Base-by-base conservation (phyloP, 257 asterid genomes). In the Solanum arcanum region DNA sequence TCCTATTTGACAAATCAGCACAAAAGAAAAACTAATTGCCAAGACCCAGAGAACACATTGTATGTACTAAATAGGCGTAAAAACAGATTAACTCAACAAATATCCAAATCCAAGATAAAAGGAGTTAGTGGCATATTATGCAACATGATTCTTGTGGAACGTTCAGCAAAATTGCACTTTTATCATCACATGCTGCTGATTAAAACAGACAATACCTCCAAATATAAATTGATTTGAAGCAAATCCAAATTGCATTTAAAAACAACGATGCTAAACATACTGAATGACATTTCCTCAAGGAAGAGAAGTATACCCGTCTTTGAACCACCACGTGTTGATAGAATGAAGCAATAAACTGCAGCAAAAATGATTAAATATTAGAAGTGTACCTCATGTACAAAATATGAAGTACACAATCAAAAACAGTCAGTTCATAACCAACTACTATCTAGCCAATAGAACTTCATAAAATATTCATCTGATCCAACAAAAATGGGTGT, bases 291-390 rank as follows among this genome's bases (percentile, higher is more conserved):
- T 31, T 81, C 69, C 69, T 81, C 0, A 80, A 60, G 90, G 87
- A 83, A 69, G 87, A 87, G 90, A 87, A 86, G 72, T 88, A 78
- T 89, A 96, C 99, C 95, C 98, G 94, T 92, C 99, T 89, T 89
- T 96, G 99, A 89, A 96, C 99, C 88, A 95, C 98, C 93, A 94
- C 97, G 60, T 96, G 99, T 87, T 96, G 99, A 91, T 95, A 96
- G 94, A 96, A 95, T 84, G 99, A 94, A 89, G 99, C 98, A 91
- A 93, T 94, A 88, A 96, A 96, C 99, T 96, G 98, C 96, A 91
- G 66, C 68, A 62, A 74, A 73, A 52, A 52, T n/a, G 52, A 82
- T 85, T 70, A 10, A 7, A 73, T 21, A 46, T 59, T 13, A 20
- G 12, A 87, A 52, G 44, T 81, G 2, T 49, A 2, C 44, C 44